These are phyloP conservation scores for Leucoagaricus sp. DNA, from an alignment of 1,284 basidiomycete species.

Conservation along the genomic window DNA sequence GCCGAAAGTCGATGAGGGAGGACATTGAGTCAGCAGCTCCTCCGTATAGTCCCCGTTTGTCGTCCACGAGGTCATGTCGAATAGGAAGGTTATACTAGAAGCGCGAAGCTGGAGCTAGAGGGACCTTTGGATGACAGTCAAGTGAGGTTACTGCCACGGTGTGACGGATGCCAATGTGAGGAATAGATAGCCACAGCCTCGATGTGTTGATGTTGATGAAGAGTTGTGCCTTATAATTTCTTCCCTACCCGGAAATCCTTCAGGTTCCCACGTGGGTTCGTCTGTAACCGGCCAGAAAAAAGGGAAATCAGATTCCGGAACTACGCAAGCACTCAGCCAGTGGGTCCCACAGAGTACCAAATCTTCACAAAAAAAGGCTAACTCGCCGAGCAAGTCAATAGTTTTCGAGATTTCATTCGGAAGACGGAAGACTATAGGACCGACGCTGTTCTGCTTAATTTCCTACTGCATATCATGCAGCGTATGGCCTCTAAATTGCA, in stretches of 20 bases:
- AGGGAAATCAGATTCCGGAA: background rate
- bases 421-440: background rate
- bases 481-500: background rate
- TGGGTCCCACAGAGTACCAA: background rate
- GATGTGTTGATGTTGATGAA: slow-evolving; percentile 11
- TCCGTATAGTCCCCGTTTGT: slow-evolving; percentile 8
- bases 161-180: slow-evolving; percentile 11
- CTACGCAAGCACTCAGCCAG: background rate
- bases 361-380: background rate
- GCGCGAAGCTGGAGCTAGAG: slow-evolving; percentile 8
- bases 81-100: slow-evolving; percentile 14
- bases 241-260: background rate
- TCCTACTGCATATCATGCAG: background rate
- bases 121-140: slow-evolving; percentile 8
- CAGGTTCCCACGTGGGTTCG: slow-evolving; percentile 1
- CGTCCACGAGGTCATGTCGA: background rate
- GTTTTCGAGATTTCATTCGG: too few relatives aligned
- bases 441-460: background rate
- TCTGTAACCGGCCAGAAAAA: background rate
- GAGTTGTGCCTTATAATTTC: slow-evolving; percentile 3
- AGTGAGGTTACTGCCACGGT: slow-evolving; percentile 14
- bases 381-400: background rate
- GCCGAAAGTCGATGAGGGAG: slow-evolving; percentile 24
- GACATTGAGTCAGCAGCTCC: slow-evolving; percentile 18
- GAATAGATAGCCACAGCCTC: slow-evolving; percentile 12